Percentiles rank a stretch among this genome's conserved stretches.
Evolutionary conservation across 148 eudicot species (phyloP).

Genomic region (Amaranthus hypochondriacus): DNA sequence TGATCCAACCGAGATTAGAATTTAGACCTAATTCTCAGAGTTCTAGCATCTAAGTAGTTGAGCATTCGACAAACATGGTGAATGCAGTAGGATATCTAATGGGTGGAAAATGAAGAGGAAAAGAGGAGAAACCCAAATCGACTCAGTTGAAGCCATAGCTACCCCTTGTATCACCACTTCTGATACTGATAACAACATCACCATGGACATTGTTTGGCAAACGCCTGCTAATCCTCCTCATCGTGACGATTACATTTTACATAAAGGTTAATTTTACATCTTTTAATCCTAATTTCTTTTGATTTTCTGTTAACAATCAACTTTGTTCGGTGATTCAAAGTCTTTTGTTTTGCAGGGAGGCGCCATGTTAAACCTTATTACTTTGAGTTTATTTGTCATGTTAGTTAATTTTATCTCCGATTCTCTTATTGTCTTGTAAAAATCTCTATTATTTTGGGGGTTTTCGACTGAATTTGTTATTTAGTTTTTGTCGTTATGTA

Average conservation of each 20-base stretch:
- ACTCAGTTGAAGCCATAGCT: not conserved
- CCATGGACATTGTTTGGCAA: constrained; percentile 93
- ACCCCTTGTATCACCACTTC: not conserved
- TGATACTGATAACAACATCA: not conserved
- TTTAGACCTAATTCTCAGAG: too few species aligned
- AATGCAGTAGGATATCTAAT: too few species aligned
- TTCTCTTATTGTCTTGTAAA: not conserved
- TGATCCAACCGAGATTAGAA: too few species aligned
- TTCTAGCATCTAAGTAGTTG: too few species aligned
- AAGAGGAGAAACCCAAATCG: constrained; percentile 23
- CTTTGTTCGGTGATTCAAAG: not conserved
- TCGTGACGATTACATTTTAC: constrained; percentile 74
- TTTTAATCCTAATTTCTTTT: not conserved
- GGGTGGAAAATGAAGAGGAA: constrained; percentile 42
- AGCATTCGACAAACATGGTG: too few species aligned
- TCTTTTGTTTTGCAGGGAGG: constrained; percentile 45
- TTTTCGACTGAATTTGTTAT: constrained; percentile 4
- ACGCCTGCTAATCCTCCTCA: constrained; percentile 80
- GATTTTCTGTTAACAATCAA: not conserved
- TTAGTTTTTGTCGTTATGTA: not conserved
- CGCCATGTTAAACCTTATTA: constrained; percentile 90
- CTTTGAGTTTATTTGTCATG: constrained; percentile 95
- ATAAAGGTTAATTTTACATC: constrained; percentile 40
- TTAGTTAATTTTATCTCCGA: constrained; percentile 25
- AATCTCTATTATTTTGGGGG: not conserved